Conservation (phyloP, 768 basidiomycete genomes). For the Lentinula guzmanii region DNA sequence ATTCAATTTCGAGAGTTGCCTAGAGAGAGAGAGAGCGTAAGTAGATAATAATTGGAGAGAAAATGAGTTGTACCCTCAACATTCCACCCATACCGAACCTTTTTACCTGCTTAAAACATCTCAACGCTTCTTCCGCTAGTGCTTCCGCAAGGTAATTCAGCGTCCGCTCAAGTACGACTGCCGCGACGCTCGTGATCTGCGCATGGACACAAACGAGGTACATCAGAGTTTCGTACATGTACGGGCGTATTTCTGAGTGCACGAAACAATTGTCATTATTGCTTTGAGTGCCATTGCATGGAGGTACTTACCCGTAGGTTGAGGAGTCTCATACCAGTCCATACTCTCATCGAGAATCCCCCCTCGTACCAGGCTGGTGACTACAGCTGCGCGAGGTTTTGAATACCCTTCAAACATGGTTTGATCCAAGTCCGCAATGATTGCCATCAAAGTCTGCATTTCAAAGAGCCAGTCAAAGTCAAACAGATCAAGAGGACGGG, state of each 20-base stretch:
- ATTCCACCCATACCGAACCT: slow-evolving; percentile 98
- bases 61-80: slow-evolving; percentile 61
- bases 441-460: slow-evolving; percentile 64
- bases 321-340: slow-evolving; percentile 93
- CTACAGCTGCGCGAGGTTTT: slow-evolving; percentile 69
- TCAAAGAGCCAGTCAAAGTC: neutral
- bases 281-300: neutral
- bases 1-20: slow-evolving; percentile 99
- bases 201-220: slow-evolving; percentile 89
- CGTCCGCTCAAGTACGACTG: slow-evolving; percentile 75
- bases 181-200: slow-evolving; percentile 78
- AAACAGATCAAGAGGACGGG: neutral
- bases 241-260: slow-evolving; percentile 76
- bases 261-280: neutral
- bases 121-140: slow-evolving; percentile 76
- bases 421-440: slow-evolving; percentile 80
- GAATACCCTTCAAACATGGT: slow-evolving; percentile 86
- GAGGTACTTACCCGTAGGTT: slow-evolving; percentile 69
- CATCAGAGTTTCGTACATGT: slow-evolving; percentile 87
- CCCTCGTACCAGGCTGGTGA: slow-evolving; percentile 61
- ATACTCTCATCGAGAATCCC: slow-evolving; percentile 79
- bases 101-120: slow-evolving; percentile 82
- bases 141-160: slow-evolving; percentile 78
- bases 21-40: slow-evolving; percentile 24
- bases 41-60: slow-evolving; percentile 1